Conservation (phyloP, 2,329 filamentous ascomycete genomes). For the Aspergillus ochraceus region DNA sequence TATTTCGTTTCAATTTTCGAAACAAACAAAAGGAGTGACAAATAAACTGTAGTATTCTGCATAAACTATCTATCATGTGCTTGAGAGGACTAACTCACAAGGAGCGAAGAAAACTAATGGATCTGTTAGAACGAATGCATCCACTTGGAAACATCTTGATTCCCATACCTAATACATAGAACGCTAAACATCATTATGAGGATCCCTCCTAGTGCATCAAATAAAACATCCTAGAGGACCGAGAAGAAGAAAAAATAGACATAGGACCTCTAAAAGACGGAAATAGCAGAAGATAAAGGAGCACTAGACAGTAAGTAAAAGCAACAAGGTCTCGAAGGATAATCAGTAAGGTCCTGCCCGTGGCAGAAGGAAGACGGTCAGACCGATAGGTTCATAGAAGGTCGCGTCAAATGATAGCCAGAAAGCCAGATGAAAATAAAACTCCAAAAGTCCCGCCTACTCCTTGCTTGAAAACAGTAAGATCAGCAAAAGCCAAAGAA, state of each 20-base stretch:
- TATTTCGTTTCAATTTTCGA: too few relatives aligned
- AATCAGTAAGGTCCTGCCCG: background rate
- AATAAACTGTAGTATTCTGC: background rate
- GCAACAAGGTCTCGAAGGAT: background rate
- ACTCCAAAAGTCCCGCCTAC: conserved; percentile 18
- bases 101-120: background rate
- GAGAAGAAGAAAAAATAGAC: background rate
- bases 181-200: background rate
- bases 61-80: background rate
- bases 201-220: background rate
- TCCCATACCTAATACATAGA: background rate
- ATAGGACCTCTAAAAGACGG: background rate
- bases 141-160: background rate
- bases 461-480: conserved; percentile 25
- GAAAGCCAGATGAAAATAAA: background rate
- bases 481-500: conserved; percentile 3
- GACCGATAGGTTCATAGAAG: conserved; percentile 1
- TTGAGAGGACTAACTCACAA: too few relatives aligned
- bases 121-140: background rate
- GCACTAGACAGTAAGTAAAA: background rate
- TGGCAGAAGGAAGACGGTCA: background rate
- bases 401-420: background rate
- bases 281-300: background rate
- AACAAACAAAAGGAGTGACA: background rate
- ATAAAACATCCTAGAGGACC: background rate